phyloP scores from a whole-genome alignment of 2,329 filamentous ascomycete genomes.

The Phoma sp. region DNA sequence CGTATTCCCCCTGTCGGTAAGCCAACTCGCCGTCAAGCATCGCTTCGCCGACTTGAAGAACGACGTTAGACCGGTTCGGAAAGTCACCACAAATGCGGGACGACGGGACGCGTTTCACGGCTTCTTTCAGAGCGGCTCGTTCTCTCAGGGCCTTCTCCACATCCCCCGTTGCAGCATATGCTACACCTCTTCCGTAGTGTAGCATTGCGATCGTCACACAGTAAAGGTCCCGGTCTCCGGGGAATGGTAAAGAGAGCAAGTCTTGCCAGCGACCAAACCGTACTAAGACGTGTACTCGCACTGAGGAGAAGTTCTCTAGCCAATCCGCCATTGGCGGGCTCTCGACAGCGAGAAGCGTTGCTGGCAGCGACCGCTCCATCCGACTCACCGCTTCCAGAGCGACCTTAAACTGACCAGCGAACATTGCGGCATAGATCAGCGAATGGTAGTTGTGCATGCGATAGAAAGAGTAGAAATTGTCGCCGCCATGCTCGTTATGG shows the following conservation, averaged over 20 bases:
- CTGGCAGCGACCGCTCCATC: constrained; percentile 68
- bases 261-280: constrained; percentile 77
- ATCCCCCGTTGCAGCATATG: constrained; percentile 64
- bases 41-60: constrained; percentile 63
- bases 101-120: constrained; percentile 59
- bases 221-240: constrained; percentile 66
- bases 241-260: constrained; percentile 63
- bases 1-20: constrained; percentile 67
- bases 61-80: constrained; percentile 69
- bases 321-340: constrained; percentile 80
- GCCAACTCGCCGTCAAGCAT: constrained; percentile 78
- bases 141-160: constrained; percentile 62
- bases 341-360: constrained; percentile 66
- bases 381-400: constrained; percentile 65
- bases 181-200: constrained; percentile 72
- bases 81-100: constrained; percentile 67
- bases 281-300: constrained; percentile 72
- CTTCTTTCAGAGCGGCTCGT: constrained; percentile 58
- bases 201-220: constrained; percentile 72
- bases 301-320: constrained; percentile 72
- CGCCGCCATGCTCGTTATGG: constrained; percentile 62
- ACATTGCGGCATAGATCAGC: constrained; percentile 78
- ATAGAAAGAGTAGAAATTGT: constrained; percentile 80
- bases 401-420: constrained; percentile 68
- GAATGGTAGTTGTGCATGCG: constrained; percentile 78